Base-by-base conservation (phyloP, 202 grass and related monocot genomes). In the Hordeum pubiflorum region DNA sequence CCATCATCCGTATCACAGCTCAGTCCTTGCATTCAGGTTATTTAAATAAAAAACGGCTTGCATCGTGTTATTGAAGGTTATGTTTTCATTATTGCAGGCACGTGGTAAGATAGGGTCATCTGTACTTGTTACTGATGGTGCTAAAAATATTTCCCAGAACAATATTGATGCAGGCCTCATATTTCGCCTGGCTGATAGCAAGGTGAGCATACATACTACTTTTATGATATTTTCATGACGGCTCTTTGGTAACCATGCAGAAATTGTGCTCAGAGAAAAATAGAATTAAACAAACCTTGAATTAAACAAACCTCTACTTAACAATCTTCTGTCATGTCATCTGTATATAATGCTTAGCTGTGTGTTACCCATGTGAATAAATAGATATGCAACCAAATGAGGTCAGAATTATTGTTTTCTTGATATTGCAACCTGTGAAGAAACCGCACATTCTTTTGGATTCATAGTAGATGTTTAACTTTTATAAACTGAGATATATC, bases 41-140 rank as follows among this genome's bases (percentile, higher is more conserved):
- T 78, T 43, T 72, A 26, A 10, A 52, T 10, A 18, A 7, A 48
- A 50, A 18, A 50, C 0, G 0, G 2, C 11, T 50, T 72, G 43
- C 41, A 52, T 52, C 41, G 6, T 26, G 11, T 54, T 57, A 11
- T 76, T 73, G 62, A 77, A 82, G 23, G 13, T 63, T 74, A 31
- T 65, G 10, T 67, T 55, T 79, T 89, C 54, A 71, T 83, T 84
- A 44, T 38, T 86, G 44, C 74, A 97, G 91, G 80, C 73, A 75
- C 55, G 14, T 78, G 50, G 43, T 90, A 69, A 84, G 57, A 60
- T 86, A 39, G 62, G 89, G 31, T 86, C 78, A 75, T 72, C 66
- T 72, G 84, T 82, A 66, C 54, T 77, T 80, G 33, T 79, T 86
- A 60, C 74, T 23, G 59, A 31, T 70, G 84, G 75, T 55, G 43